Evolutionary conservation across 345 rosid genomes (phyloP), one percentile per base, ranked within the genome.

Genomic region (Barbarea vulgaris): DNA sequence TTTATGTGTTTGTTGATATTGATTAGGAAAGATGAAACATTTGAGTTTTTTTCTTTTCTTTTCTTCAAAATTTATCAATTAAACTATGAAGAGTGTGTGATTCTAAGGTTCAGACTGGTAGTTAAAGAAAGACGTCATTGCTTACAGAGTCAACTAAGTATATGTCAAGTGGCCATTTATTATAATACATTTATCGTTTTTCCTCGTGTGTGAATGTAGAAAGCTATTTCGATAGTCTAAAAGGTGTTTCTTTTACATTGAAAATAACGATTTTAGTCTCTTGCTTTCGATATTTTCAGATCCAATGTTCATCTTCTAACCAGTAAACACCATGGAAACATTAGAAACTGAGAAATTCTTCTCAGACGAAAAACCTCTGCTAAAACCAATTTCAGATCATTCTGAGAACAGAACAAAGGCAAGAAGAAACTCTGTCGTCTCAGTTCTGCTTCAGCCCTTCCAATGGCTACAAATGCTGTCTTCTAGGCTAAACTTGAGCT

Each of bases 381-480:
- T 76, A 17, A 68, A 69, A 62, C 75, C 80, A 31, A 18, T 77
- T 70, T 64, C 65, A 62, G 70, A 69, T 54, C 42, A 62, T 63
- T 53, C 76, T 13, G 75, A 31, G 24, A 28, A 46, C 31, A 65
- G 50, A 57, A 33, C 66, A 44, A 56, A 58, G 14, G 57, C 28
- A 4, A 56, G 72, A 44, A 81, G 42, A 62, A 53, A 33, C 79
- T 57, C n/a, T 41, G 53, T 70, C 5, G 47, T 75, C 48, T 81
- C 84, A 10, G 15, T 87, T 57, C 54, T 89, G 46, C 77, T 83
- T 47, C 88, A 88, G 65, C 96, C 93, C 5, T 62, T 83, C 64
- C 91, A 82, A 82, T 91, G 96, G 97, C 75, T 88, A 10, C 83
- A 76, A 71, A 88, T 89, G 93, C 83, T 91, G 2, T 81, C 87